Conservation (phyloP, 257 asterid genomes). For the Petunia secreta region DNA sequence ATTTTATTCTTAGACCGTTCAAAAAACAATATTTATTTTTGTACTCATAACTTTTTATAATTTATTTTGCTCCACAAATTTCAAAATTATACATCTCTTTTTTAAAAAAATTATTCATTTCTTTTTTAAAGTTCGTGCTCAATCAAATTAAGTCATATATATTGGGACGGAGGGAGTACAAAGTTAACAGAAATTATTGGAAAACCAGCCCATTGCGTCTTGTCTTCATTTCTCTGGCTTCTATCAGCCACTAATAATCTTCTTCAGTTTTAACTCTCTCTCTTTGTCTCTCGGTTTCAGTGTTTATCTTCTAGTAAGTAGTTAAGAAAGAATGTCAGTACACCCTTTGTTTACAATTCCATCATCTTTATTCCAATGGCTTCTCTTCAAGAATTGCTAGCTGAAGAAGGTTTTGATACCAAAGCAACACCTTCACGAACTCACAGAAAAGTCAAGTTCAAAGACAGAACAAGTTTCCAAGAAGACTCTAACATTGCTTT, state of each 20-base stretch:
- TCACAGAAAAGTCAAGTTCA: slow-evolving; percentile 59
- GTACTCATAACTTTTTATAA: background rate
- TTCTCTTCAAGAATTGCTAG: slow-evolving; percentile 69
- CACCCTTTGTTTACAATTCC: slow-evolving; percentile 24
- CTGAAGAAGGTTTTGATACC: slow-evolving; percentile 58
- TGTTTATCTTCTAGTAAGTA: slow-evolving; percentile 28
- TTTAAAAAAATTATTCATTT: background rate
- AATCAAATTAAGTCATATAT: too few relatives aligned
- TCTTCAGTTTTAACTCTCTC: background rate
- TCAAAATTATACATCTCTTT: background rate
- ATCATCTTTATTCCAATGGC: slow-evolving; percentile 46
- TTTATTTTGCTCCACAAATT: background rate
- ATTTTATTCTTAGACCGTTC: background rate
- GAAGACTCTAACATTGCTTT: slow-evolving; percentile 50
- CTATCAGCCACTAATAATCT: slow-evolving; percentile 30
- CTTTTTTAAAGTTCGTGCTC: background rate
- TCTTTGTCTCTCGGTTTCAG: slow-evolving; percentile 40
- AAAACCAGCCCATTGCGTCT: slow-evolving; percentile 31
- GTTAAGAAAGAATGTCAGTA: slow-evolving; percentile 43
- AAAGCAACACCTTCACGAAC: slow-evolving; percentile 35
- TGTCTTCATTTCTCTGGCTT: slow-evolving; percentile 40
- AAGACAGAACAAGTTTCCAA: slow-evolving; percentile 28
- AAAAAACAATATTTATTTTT: background rate
- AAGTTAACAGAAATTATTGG: slow-evolving; percentile 25
- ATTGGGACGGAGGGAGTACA: background rate